Evolutionary conservation across 1,284 basidiomycete species (phyloP).

Genomic region (Ustilago xerochloae): DNA sequence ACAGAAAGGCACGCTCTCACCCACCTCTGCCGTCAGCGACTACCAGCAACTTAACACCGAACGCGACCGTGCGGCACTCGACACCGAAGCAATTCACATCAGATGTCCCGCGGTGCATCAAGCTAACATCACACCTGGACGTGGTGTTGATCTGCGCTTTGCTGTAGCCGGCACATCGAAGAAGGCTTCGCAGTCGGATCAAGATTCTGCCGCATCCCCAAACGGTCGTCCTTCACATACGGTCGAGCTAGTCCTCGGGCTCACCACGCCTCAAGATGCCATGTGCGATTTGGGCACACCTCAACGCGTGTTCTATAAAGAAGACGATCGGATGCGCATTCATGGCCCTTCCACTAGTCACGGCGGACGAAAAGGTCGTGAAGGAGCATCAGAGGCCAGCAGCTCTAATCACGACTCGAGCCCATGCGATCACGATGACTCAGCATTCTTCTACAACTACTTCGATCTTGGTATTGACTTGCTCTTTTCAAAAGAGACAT

Average conservation of each 20-base stretch:
- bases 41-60: slow-evolving; percentile 30
- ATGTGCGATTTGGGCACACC: slow-evolving; percentile 42
- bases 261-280: slow-evolving; percentile 48
- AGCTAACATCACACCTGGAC: slow-evolving; percentile 22
- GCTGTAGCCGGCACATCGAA: slow-evolving; percentile 8
- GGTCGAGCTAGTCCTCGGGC: slow-evolving; percentile 35
- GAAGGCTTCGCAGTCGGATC: slow-evolving; percentile 7
- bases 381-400: slow-evolving; percentile 15
- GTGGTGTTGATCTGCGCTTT: slow-evolving; percentile 28
- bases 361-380: neutral
- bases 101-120: slow-evolving; percentile 24
- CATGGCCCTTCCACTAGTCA: slow-evolving; percentile 17
- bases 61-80: slow-evolving; percentile 39
- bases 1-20: slow-evolving; percentile 35
- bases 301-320: slow-evolving; percentile 50
- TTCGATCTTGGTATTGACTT: slow-evolving; percentile 53
- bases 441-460: slow-evolving; percentile 55
- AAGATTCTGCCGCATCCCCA: neutral
- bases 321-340: slow-evolving; percentile 49
- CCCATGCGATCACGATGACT: slow-evolving; percentile 24
- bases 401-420: slow-evolving; percentile 18
- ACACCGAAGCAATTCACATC: slow-evolving; percentile 36
- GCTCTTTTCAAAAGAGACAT: slow-evolving; percentile 32
- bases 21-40: slow-evolving; percentile 19
- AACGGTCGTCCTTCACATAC: neutral